Evolutionary conservation across 148 eudicot genomes (phyloP), one percentile per base, ranked within the genome.

Genomic region (Chenopodium suecicum): DNA sequence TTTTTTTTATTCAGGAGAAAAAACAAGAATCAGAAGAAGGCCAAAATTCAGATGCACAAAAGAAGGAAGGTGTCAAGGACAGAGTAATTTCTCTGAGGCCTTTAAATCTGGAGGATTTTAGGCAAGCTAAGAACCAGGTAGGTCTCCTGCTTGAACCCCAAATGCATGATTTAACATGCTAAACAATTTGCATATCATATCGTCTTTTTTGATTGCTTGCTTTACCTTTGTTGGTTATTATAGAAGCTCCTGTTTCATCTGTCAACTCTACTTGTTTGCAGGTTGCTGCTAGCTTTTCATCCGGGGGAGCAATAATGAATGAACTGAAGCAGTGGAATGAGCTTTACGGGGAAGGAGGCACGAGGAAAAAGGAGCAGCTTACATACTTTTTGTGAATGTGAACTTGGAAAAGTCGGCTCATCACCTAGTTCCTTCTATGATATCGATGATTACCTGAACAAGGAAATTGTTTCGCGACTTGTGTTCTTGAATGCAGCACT

Each of bases 261-360:
- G 44, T 44, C 32, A 25, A 47, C 23, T 10, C 77, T 4, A 6
- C 52, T 68, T 27, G 81, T 79, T 74, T 56, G 75, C 87, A 94
- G 98, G 95, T 94, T 87, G 95, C 97, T 64, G 98, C 98, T 70
- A 91, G 97, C 82, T 92, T 94, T 85, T 90, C 97, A 34, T 77
- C 93, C 7, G 93, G 86, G 67, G 98, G 98, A 63, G 83, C 91
- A 6, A 73, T 86, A 71, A 92, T 94, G 98, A 82, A 77, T 13
- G 98, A 92, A 80, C 74, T 91, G 82, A 94, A 94, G 84, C 94
- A 91, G 62, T 92, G 98, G 97, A 94, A 92, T 74, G 94, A 91
- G 16, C 89, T 89, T 50, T 92, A 91, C 17, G 98, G 97, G 16
- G 98, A 94, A 84, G 97, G 97, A 46, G 95, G 98, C n/a, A 91